Base-by-base conservation (phyloP, 805 yeast species). In the Candida gorgasii region DNA sequence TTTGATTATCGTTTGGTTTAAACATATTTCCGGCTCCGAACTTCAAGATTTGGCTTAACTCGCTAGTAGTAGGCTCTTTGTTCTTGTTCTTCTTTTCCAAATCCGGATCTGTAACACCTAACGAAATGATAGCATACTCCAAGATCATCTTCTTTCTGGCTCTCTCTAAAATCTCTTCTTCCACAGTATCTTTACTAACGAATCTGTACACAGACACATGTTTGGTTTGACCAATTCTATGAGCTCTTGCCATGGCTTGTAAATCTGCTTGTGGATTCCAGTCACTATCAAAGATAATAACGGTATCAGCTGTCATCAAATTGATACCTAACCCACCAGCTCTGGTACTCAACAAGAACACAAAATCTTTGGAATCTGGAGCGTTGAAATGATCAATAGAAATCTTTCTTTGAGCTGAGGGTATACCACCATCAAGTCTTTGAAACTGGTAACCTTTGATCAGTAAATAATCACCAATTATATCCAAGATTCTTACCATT, bases 231-330 rank as follows among this genome's bases (percentile, higher is more conserved):
- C 99, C 99, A 61, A 93, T 93, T 73, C 99, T 83, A 68, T 93
- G 99, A 2, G 99, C 99, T 67, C 99, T 82, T 0, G 99, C 99
- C 99, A 93, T 93, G 1, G 99, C 99, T 67, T 93, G 99, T 56
- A 93, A 73, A 75, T 93, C 99, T 0, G 99, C 99, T 63, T 93
- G 99, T 0, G 99, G 99, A 60, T 93, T 93, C 99, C 99, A 93
- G 69, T 93, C 99, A 4, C 96, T 88, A 65, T 93, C 99, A 66
- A 93, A 93, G 30, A 93, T 92, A 53, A 93, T 88, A 20, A 93
- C 99, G 6, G 99, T 93, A 59, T 93, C 99, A 3, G 99, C 99
- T 5, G 99, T 93, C 99, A 93, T 93, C 61, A 93, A 74, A 62
- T 93, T 93, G 61, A 93, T 93, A 66, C 99, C 99, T 47, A 93